Base-by-base conservation (phyloP, 345 rosid species). In the Acer negundo region DNA sequence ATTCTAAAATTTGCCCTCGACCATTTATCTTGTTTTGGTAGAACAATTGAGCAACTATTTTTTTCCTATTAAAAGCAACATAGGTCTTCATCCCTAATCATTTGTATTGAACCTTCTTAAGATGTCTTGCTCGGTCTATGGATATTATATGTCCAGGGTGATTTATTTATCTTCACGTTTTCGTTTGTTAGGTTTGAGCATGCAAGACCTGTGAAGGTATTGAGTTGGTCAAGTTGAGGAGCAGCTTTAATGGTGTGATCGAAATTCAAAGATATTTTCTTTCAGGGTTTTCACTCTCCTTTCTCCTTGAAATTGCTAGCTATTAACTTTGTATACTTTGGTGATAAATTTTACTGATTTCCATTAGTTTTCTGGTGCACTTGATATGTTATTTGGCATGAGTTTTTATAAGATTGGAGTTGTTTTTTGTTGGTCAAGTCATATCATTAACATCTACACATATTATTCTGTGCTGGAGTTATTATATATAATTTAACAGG, bases 161-260 rank as follows among this genome's bases (percentile, higher is more conserved):
- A 4, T 26, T 61, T 7, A 53, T 11, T 53, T 0, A 1, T 17
- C 1, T 76, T 23, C 16, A 2, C 1, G 6, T 17, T 47, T 56
- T 38, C 23, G 7, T 56, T 44, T 67, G 51, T 20, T 58, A 75
- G 80, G 84, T 72, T 67, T 84, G 78, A 84, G 35, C 10, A 80
- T 78, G 3, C 80, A 78, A 26, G 86, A 84, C 53, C 73, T 78
- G 56, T 84, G 75, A 78, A 75, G 74, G 63, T 65, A 56, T 24
- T 24, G 26, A 24, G 26, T 51, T 1, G 16, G 4, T 13, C 53
- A 0, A 40, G 67, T 17, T 1, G 10, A 2, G 4, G 46, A 64
- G 12, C 58, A 13, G 17, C 19, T 46, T 20, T 46, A 19, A n/a
- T 1, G 72, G 64, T 55, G 64, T 55, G 53, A 16, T 10, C 44